phyloP scores from a whole-genome alignment of 1,284 basidiomycete genomes.

The Flammula alnicola region DNA sequence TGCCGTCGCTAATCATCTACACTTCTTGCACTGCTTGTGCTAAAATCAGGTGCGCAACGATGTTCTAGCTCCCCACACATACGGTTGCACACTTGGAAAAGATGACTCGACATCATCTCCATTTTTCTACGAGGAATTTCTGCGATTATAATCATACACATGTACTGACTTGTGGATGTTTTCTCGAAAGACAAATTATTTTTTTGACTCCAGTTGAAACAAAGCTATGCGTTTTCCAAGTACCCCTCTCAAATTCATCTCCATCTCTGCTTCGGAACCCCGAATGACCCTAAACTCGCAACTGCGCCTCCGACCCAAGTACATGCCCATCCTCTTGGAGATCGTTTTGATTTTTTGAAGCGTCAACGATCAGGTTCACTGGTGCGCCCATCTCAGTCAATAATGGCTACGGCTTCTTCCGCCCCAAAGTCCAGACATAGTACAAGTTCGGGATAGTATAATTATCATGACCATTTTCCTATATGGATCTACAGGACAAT shows the following conservation, averaged over 20 bases:
- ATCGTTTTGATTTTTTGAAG: slow-evolving; percentile 2
- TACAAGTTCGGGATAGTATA: background rate
- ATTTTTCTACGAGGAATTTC: slow-evolving; percentile 10
- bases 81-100: slow-evolving; percentile 4
- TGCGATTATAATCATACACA: slow-evolving; percentile 5
- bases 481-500: slow-evolving; percentile 16
- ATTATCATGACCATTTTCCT: slow-evolving; percentile 2
- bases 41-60: background rate
- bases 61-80: background rate
- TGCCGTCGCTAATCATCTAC: slow-evolving; percentile 18
- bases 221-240: slow-evolving; percentile 16
- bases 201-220: slow-evolving; percentile 9
- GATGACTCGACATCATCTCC: slow-evolving; percentile 8
- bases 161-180: background rate
- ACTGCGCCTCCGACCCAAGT: slow-evolving; percentile 12
- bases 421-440: slow-evolving; percentile 8
- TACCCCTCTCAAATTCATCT: slow-evolving; percentile 12
- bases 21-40: slow-evolving; percentile 7
- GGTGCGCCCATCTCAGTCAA: slow-evolving; percentile 16
- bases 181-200: slow-evolving; percentile 14
- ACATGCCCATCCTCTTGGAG: slow-evolving; percentile 7
- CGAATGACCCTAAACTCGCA: slow-evolving; percentile 10
- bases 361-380: slow-evolving; percentile 4
- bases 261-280: slow-evolving; percentile 12
- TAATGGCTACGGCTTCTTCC: background rate